Percentiles rank a stretch among this genome's conserved stretches.
These are phyloP conservation scores for Lophium mytilinum DNA, from an alignment of 495 filamentous ascomycete genomes.

Conservation along the genomic window DNA sequence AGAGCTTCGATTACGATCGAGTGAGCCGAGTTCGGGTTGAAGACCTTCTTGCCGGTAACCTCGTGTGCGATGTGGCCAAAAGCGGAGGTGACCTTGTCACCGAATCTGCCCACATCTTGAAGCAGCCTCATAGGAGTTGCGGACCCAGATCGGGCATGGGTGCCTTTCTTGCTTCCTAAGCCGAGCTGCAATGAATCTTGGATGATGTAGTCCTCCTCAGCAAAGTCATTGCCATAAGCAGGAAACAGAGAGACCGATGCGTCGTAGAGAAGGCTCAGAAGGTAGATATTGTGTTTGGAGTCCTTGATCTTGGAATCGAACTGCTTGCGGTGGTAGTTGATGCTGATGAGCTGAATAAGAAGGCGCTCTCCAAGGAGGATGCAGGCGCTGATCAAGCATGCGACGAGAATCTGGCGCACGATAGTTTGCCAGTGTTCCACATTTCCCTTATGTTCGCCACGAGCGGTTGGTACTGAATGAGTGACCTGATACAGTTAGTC, in stretches of 20 bases:
- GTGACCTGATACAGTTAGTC: neutral
- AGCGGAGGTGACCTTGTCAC: slow-evolving; percentile 64
- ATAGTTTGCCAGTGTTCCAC: slow-evolving; percentile 45
- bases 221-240: slow-evolving; percentile 82
- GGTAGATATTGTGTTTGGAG: slow-evolving; percentile 73
- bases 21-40: slow-evolving; percentile 82
- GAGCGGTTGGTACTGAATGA: slow-evolving; percentile 9
- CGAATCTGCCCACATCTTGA: slow-evolving; percentile 67
- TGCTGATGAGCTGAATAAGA: slow-evolving; percentile 83
- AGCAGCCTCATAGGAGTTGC: slow-evolving; percentile 71
- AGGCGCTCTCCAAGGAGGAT: slow-evolving; percentile 76
- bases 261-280: slow-evolving; percentile 80
- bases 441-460: slow-evolving; percentile 6
- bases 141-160: slow-evolving; percentile 46
- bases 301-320: slow-evolving; percentile 81
- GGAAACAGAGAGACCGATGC: slow-evolving; percentile 82
- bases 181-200: slow-evolving; percentile 58
- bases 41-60: slow-evolving; percentile 88
- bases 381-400: slow-evolving; percentile 64
- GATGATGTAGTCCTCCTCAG: slow-evolving; percentile 84
- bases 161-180: slow-evolving; percentile 39
- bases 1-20: slow-evolving; percentile 82
- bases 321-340: slow-evolving; percentile 90
- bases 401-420: slow-evolving; percentile 67
- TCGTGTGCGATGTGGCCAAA: slow-evolving; percentile 94